A percentile compares a stretch with the other conserved stretches of the same genome.
Evolutionary conservation across 140 eudicot genomes (phyloP).

Genomic region (Flaveria floridana): DNA sequence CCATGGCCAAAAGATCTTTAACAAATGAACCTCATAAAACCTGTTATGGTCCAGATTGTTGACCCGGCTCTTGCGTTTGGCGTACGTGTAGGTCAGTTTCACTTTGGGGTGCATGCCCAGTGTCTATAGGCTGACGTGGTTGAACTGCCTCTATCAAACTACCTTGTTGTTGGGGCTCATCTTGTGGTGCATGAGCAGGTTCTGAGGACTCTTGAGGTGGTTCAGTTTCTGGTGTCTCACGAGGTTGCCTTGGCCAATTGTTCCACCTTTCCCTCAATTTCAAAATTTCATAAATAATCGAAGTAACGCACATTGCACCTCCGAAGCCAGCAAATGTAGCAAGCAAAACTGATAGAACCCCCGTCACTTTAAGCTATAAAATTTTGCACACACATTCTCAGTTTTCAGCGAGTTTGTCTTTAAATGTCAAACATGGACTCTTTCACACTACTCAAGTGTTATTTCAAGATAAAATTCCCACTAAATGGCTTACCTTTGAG

Average conservation of each 20-base stretch:
- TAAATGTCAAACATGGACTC: constrained; percentile 8
- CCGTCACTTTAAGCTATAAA: constrained; percentile 63
- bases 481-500: constrained; percentile 54
- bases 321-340: constrained; percentile 96
- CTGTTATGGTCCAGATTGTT: constrained; percentile 10
- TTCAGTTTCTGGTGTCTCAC: constrained; percentile 21
- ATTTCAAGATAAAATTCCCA: neutral
- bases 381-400: constrained; percentile 3
- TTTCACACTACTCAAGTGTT: neutral
- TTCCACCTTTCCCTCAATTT: constrained; percentile 57
- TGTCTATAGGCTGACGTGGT: constrained; percentile 38
- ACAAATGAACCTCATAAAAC: neutral
- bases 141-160: constrained; percentile 34
- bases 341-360: constrained; percentile 72
- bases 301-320: constrained; percentile 77
- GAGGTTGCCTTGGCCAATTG: constrained; percentile 39
- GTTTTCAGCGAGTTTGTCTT: constrained; percentile 20
- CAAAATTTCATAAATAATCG: constrained; percentile 49
- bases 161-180: constrained; percentile 32
- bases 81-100: constrained; percentile 29
- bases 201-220: constrained; percentile 41
- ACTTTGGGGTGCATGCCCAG: constrained; percentile 28
- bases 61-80: constrained; percentile 22
- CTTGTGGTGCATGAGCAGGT: constrained; percentile 33
- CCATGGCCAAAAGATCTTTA: neutral